Base-by-base conservation (phyloP, 2,329 filamentous ascomycete species). In the Aspergillus hiratsukae region DNA sequence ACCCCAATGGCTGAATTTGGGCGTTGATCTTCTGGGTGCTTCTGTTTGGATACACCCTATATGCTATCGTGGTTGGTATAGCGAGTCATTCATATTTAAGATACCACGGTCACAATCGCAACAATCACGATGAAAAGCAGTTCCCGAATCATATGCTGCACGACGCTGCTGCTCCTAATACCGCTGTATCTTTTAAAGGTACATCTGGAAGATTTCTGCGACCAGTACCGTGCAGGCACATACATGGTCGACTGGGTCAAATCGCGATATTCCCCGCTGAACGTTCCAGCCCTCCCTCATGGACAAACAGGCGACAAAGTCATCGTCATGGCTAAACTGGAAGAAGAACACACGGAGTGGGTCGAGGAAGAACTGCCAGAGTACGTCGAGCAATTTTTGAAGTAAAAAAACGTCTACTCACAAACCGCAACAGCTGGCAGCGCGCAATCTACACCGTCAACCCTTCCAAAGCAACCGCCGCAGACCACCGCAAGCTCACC, bases 311-410 rank as follows among this genome's bases (percentile, higher is more conserved):
- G 64, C 5, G 72, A 77, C 61, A 77, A 76, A 50, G 69, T 74
- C 11, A 72, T 78, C 52, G 72, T 78, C 27, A 76, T 80, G 70
- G 78, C 77, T 17, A 76, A 70, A 57, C 56, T 78, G 14, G 66
- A 73, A 41, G 69, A 69, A 28, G 78, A 81, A 57, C 66, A 76
- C 55, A 75, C 76, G 6, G 63, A 71, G 19, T 81, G 79, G 79
- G 75, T 81, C 2, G 60, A 66, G 14, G 60, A 73, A 35, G 68
- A 78, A 25, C 70, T 81, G n/a, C 72, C 75, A 2, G 76, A 79
- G 74, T 80, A 72, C 52, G 69, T 68, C 6, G 51, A 23, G 1
- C 35, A 45, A 50, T 49, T 31, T 40, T 21, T 53, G 29, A 4
- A 25, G 4, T 3, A 14, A 46, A 27, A 46, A 27, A 27, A 1